Evolutionary conservation across 78 protist species (phyloP), one percentile per base, ranked within the genome.

Genomic region (Guillardia theta): DNA sequence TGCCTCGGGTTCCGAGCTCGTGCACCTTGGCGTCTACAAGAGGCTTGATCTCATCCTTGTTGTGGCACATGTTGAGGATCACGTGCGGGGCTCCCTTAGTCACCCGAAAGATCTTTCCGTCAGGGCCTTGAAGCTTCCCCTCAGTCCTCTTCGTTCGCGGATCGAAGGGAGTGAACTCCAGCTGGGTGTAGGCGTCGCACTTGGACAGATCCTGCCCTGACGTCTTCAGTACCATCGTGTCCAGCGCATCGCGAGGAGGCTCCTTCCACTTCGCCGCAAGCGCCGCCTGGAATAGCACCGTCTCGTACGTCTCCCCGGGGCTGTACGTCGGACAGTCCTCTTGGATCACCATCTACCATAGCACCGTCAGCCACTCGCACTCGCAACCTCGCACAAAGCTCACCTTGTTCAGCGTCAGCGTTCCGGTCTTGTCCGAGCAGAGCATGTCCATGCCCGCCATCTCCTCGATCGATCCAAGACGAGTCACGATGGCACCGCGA

Each of bases 401-500:
- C 99, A 99, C 98, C 94, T 92, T 92, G 94, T 92, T 92, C 45
- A 48, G 8, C 41, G 94, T 92, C 41, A 92, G 58, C 1, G 94
- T 92, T 9, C 94, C 94, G 12, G 95, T 93, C 92, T 93, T 93
- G 88, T 92, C 96, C 0, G 93, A 77, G 88, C 96, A 96, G 39
- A 95, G 94, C 83, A 96, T 94, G 92, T 94, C 96, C 95, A 95
- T 93, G 50, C 94, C 96, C 24, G 97, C 95, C 45, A 96, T 36
- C 95, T 95, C 97, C 92, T 97, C 98, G 94, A 97, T 95, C 93
- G 97, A 96, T 4, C 97, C 88, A 45, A 98, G 83, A 45, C 99
- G 98, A 6, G 97, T 90, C 5, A 98, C 99, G 30, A 98, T 97
- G 37, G 97, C 99, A 1, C 64, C 64, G 48, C 95, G 33, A 12